A percentile compares a stretch with the other conserved stretches of the same genome.
phyloP scores from a whole-genome alignment of 2,329 filamentous ascomycete genomes.

The Nemania sp. region DNA sequence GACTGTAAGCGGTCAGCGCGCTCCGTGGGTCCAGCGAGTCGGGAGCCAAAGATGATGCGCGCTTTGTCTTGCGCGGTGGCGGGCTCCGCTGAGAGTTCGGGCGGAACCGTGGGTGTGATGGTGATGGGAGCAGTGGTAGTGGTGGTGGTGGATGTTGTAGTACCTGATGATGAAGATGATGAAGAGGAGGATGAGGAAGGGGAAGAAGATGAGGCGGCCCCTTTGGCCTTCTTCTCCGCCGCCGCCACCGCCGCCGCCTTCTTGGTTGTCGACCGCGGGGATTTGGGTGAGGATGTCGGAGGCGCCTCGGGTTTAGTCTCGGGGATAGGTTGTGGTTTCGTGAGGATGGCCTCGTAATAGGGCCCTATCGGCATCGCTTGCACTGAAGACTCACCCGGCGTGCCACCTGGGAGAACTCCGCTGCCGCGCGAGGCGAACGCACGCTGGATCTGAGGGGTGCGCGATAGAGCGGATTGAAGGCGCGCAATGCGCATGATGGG shows the following conservation, averaged over 20 bases:
- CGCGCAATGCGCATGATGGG: conserved; percentile 45
- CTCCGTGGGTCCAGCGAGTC: conserved; percentile 79
- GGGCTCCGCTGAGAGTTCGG: conserved; percentile 51
- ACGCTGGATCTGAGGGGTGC: conserved; percentile 38
- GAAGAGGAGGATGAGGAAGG: conserved; percentile 16
- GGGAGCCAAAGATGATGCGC: conserved; percentile 83
- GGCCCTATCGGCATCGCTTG: conserved; percentile 65
- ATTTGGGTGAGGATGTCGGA: conserved; percentile 55
- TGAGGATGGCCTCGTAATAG: conserved; percentile 71
- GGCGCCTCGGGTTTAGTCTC: conserved; percentile 59
- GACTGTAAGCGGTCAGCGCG: conserved; percentile 70
- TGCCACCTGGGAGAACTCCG: conserved; percentile 45
- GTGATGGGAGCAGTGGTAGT: conserved; percentile 32
- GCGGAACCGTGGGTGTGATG: conserved; percentile 32
- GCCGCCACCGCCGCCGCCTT: conserved; percentile 27
- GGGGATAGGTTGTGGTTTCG: conserved; percentile 57
- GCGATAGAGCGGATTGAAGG: conserved; percentile 37
- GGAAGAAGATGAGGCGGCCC: conserved; percentile 32
- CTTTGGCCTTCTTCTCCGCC: conserved; percentile 42
- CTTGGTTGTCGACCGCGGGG: conserved; percentile 39
- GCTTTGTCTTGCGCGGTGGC: conserved; percentile 66
- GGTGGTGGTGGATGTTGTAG: conserved; percentile 20
- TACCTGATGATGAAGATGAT: conserved; percentile 46
- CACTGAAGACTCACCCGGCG: conserved; percentile 49
- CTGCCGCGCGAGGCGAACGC: conserved; percentile 43